Evolutionary conservation across 2,329 filamentous ascomycete species (phyloP).

Genomic region (Aschersonia sp.): DNA sequence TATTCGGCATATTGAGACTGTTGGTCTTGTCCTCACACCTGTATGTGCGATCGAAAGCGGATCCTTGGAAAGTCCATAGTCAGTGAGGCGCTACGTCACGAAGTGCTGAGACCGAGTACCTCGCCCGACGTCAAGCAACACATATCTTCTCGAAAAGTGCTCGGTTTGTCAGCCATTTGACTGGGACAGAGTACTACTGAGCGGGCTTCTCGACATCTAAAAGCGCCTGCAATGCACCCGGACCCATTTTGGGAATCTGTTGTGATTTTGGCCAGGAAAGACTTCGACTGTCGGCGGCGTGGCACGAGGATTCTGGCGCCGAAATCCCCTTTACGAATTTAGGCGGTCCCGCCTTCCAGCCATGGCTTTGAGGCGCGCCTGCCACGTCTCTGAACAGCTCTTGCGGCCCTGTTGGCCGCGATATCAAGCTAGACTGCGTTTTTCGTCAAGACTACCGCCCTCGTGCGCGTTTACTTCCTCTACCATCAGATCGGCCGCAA

Average conservation of each 20-base stretch:
- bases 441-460: background rate
- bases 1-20: too few species aligned
- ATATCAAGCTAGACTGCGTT: background rate
- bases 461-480: slow-evolving; percentile 1
- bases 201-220: too few species aligned
- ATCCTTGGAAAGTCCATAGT: too few species aligned
- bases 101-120: too few species aligned
- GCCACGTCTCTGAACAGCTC: slow-evolving; percentile 5
- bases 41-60: too few species aligned
- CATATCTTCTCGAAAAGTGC: too few species aligned
- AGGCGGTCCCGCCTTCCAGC: background rate
- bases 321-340: background rate
- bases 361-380: slow-evolving; percentile 6
- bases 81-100: too few species aligned
- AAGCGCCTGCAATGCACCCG: too few species aligned
- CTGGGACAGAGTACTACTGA: too few species aligned
- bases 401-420: background rate
- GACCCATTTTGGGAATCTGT: background rate
- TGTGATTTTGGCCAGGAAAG: background rate
- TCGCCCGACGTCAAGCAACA: too few species aligned
- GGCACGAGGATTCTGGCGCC: background rate
- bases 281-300: background rate
- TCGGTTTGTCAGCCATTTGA: too few species aligned
- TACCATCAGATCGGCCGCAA: background rate
- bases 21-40: too few species aligned